phyloP scores from a whole-genome alignment of 345 rosid genomes.

The Salix dunnii region DNA sequence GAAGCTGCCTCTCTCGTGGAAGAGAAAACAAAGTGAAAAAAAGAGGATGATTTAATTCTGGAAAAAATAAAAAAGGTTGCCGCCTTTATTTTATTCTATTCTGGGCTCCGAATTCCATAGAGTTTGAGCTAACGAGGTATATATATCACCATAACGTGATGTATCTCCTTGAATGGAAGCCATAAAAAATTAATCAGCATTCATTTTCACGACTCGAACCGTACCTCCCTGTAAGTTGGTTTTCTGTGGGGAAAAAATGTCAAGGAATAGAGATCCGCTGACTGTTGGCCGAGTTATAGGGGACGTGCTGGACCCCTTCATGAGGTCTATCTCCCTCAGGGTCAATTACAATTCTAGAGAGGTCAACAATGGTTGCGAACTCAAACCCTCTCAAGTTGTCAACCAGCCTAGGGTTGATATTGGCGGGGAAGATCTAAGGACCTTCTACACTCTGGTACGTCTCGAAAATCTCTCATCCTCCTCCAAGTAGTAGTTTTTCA shows the following conservation, averaged over 20 bases:
- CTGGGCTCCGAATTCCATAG: not conserved
- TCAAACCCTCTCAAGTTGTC: conserved; percentile 54
- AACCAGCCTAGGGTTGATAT: conserved; percentile 53
- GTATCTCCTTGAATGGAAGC: not conserved
- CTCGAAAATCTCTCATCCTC: not conserved
- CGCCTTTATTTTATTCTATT: not conserved
- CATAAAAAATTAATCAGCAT: not conserved
- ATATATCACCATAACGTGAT: not conserved
- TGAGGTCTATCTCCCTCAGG: conserved; percentile 42
- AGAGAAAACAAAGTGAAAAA: not conserved
- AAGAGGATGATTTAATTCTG: not conserved
- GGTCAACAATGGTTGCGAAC: conserved; percentile 52
- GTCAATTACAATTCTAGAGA: conserved; percentile 31
- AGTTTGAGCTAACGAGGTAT: not conserved
- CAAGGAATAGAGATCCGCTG: conserved; percentile 57
- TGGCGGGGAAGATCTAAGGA: conserved; percentile 64
- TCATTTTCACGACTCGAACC: not conserved
- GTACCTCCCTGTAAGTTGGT: not conserved
- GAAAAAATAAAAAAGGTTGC: not conserved
- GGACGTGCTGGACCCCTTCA: conserved; percentile 60
- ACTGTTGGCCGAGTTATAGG: conserved; percentile 65
- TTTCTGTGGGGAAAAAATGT: conserved; percentile 18
- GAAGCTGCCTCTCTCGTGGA: no score
- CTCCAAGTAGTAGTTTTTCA: not conserved
- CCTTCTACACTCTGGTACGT: conserved; percentile 61